A percentile compares a stretch with the other conserved stretches of the same genome.
These are phyloP conservation scores for Starmerella geochares DNA, from an alignment of 805 yeast species.

Conservation along the genomic window DNA sequence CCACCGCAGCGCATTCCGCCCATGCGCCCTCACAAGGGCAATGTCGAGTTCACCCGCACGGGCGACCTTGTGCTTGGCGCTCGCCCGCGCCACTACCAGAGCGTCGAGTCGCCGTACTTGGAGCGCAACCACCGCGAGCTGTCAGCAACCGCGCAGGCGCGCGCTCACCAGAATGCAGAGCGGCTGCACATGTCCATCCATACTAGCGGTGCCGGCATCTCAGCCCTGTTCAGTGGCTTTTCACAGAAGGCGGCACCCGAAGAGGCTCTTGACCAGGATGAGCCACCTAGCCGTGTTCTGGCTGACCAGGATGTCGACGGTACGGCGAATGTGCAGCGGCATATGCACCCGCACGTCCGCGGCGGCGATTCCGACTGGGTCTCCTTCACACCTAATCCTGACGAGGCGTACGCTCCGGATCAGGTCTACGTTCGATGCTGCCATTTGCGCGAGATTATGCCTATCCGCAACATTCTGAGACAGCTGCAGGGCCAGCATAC, in stretches of 20 bases:
- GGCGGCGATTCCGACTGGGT: conserved; percentile 24
- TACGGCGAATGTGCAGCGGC: conserved; percentile 1
- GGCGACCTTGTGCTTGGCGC: conserved; percentile 25
- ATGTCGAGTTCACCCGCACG: conserved; percentile 38
- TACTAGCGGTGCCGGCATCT: conserved; percentile 7
- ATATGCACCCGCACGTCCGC: neutral
- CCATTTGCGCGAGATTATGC: conserved; percentile 80
- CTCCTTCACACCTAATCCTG: conserved; percentile 16
- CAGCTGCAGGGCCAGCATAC: conserved; percentile 69
- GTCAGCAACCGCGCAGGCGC: conserved; percentile 14
- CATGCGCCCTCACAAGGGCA: conserved; percentile 68
- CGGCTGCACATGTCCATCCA: conserved; percentile 20
- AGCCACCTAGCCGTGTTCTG: neutral
- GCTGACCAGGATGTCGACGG: conserved; percentile 18
- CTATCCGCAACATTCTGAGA: conserved; percentile 79
- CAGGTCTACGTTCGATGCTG: conserved; percentile 84
- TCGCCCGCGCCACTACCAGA: conserved; percentile 7
- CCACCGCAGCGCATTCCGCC: conserved; percentile 96
- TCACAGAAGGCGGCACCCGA: neutral
- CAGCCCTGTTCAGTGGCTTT: conserved; percentile 9
- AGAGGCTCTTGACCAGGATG: conserved; percentile 13
- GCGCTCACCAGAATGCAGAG: conserved; percentile 24
- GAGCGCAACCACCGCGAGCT: conserved; percentile 21
- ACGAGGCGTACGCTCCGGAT: conserved; percentile 43
- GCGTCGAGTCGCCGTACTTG: conserved; percentile 13